These are phyloP conservation scores for Syncephalastrum sp. DNA, from an alignment of 371 early-diverging fungal genomes.

Conservation along the genomic window DNA sequence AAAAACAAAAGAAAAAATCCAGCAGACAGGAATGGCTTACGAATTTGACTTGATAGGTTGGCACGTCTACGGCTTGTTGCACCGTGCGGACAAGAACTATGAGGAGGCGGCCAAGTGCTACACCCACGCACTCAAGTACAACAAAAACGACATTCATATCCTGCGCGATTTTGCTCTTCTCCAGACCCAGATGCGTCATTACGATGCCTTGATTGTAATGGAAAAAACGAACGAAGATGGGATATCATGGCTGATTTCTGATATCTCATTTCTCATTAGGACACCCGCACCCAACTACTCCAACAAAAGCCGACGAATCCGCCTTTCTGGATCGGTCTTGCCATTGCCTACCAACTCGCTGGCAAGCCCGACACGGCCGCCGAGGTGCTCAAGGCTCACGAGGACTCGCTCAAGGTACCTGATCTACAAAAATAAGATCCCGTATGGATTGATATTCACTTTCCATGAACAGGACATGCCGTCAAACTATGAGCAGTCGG, in stretches of 20 bases:
- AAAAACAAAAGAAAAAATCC: not conserved
- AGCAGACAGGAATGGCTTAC: not conserved
- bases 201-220: constrained; percentile 74
- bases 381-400: constrained; percentile 67
- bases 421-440: constrained; percentile 4
- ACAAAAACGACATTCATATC: constrained; percentile 92
- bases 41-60: constrained; percentile 65
- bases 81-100: constrained; percentile 92
- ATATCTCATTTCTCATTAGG: constrained; percentile 30
- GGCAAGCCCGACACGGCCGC: constrained; percentile 75
- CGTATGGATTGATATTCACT: not conserved
- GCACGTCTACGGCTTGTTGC: constrained; percentile 94
- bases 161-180: constrained; percentile 85
- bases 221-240: not conserved
- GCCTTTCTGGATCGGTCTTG: constrained; percentile 84
- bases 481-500: constrained; percentile 70
- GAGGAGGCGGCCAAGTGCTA: constrained; percentile 94
- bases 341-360: constrained; percentile 82
- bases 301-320: constrained; percentile 69
- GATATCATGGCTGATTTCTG: not conserved
- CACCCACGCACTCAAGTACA: constrained; percentile 81
- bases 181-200: constrained; percentile 90
- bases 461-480: constrained; percentile 38
- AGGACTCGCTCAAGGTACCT: constrained; percentile 69
- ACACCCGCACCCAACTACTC: constrained; percentile 70